A percentile compares a stretch with the other conserved stretches of the same genome.
phyloP scores from a whole-genome alignment of 129 eudicot genomes.

The Gnaphalium uliginosum region DNA sequence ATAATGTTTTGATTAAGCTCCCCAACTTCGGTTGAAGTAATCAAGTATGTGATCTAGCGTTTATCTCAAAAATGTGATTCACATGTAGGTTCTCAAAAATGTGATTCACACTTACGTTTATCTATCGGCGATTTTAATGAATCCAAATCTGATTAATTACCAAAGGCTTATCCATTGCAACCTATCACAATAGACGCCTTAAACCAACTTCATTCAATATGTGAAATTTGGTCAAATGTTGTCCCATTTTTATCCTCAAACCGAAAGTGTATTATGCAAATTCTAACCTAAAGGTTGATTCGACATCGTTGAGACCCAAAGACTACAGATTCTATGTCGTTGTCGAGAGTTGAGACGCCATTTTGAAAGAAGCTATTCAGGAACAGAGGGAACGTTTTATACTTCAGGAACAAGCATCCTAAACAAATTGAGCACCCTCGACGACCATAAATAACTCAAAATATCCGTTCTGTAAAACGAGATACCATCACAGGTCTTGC shows the following conservation, averaged over 20 bases:
- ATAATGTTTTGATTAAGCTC: background rate
- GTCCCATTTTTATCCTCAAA: background rate
- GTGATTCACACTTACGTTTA: background rate
- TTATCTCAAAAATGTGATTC: background rate
- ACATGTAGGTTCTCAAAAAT: background rate
- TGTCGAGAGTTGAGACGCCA: too few relatives aligned
- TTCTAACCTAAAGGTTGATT: background rate
- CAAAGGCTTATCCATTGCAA: background rate
- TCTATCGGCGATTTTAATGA: background rate
- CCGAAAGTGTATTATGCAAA: background rate
- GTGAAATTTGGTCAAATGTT: background rate
- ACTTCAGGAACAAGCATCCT: too few relatives aligned
- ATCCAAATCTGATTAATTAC: background rate
- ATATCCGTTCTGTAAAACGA: too few relatives aligned
- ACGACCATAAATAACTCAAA: too few relatives aligned
- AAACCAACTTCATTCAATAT: slow-evolving; percentile 4
- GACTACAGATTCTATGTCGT: too few relatives aligned
- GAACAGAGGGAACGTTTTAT: too few relatives aligned
- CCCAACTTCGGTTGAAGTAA: background rate
- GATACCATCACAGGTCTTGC: too few relatives aligned
- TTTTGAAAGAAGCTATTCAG: too few relatives aligned
- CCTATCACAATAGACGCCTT: background rate
- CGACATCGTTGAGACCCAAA: background rate
- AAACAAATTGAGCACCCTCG: too few relatives aligned
- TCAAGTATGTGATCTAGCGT: background rate